Percentiles rank a stretch among this genome's conserved stretches.
These are phyloP conservation scores for Boletus hoseneyae DNA, from an alignment of 1,284 basidiomycete species.

Conservation along the genomic window DNA sequence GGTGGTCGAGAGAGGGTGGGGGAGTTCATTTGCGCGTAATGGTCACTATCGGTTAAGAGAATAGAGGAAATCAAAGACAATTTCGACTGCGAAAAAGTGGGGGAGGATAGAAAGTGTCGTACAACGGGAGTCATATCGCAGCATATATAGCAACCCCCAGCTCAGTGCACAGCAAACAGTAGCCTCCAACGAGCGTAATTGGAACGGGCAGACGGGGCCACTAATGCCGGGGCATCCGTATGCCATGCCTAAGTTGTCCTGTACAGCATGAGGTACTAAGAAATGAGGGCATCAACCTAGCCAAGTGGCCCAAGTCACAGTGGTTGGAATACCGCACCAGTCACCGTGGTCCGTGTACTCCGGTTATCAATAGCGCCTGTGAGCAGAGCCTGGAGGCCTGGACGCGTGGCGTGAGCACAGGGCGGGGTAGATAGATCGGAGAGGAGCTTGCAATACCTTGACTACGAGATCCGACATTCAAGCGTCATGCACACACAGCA, in stretches of 20 bases:
- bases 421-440: background rate
- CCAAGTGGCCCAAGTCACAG: too few species aligned
- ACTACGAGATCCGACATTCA: slow-evolving; percentile 9
- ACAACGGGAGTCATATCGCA: slow-evolving; percentile 3
- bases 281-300: background rate
- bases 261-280: background rate
- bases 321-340: background rate
- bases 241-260: background rate
- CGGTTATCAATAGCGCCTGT: slow-evolving; percentile 1
- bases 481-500: background rate
- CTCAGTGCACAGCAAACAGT: slow-evolving; percentile 22
- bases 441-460: slow-evolving; percentile 13
- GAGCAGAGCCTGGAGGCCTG: slow-evolving; percentile 6
- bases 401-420: slow-evolving; percentile 14
- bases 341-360: background rate
- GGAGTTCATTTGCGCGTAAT: slow-evolving; percentile 13
- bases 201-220: slow-evolving; percentile 8
- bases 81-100: background rate
- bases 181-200: background rate
- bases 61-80: background rate
- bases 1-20: background rate
- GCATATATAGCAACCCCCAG: slow-evolving; percentile 24
- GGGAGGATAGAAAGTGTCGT: slow-evolving; percentile 4
- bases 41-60: background rate
- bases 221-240: background rate